Conservation (phyloP, 805 yeast genomes). For the Candida maltosa region DNA sequence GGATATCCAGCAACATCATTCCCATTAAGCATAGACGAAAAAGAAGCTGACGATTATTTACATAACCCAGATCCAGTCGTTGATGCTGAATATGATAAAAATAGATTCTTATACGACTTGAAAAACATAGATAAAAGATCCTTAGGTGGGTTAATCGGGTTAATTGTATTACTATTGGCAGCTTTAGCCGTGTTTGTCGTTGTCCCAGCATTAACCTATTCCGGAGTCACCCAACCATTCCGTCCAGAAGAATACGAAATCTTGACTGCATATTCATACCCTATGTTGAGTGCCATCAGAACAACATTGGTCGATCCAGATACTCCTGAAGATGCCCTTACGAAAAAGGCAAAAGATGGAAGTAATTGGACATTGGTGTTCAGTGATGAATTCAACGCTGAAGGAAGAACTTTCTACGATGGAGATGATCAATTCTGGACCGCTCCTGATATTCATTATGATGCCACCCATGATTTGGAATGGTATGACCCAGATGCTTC, state of each 20-base stretch:
- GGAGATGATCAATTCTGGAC: conserved; percentile 44
- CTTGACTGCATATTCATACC: conserved; percentile 44
- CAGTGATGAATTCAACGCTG: conserved; percentile 42
- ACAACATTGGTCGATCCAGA: conserved; percentile 40
- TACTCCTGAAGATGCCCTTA: conserved; percentile 31
- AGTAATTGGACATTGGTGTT: conserved; percentile 37
- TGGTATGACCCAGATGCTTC: conserved; percentile 45
- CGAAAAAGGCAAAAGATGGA: conserved; percentile 21
- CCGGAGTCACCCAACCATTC: conserved; percentile 52
- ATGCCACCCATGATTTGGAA: conserved; percentile 41
- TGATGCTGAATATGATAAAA: conserved; percentile 81
- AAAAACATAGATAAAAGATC: conserved; percentile 65
- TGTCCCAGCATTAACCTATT: conserved; percentile 78
- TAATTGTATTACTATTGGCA: conserved; percentile 55
- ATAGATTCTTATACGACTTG: conserved; percentile 61
- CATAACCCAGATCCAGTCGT: conserved; percentile 96
- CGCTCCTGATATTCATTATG: conserved; percentile 40
- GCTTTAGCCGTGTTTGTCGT: conserved; percentile 69
- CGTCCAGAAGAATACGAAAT: conserved; percentile 36
- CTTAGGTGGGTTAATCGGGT: conserved; percentile 57
- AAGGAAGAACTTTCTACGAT: conserved; percentile 41
- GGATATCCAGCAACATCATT: conserved; percentile 93
- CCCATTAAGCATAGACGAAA: conserved; percentile 88
- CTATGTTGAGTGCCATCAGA: conserved; percentile 36
- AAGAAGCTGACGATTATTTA: conserved; percentile 90